Conservation (phyloP, 1,139 yeast species). For the Casaregolazyma lundiana region DNA sequence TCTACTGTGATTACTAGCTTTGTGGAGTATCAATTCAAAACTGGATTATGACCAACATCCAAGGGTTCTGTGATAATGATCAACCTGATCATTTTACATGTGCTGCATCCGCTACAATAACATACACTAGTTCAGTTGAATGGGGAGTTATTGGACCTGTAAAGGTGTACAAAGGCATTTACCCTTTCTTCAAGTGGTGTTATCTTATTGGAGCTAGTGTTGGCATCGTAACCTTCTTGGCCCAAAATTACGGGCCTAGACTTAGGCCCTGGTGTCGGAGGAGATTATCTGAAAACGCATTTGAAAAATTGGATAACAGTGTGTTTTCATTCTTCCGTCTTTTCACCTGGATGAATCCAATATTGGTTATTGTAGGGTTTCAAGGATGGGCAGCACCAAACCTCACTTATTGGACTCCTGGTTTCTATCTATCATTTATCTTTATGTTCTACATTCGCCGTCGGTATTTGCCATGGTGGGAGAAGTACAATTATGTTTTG, state of each 20-base stretch:
- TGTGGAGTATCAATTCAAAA: conserved; percentile 50
- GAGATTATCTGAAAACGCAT: conserved; percentile 7
- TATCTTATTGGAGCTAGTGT: conserved; percentile 50
- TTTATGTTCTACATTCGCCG: conserved; percentile 51
- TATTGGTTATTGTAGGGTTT: conserved; percentile 29
- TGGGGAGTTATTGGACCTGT: conserved; percentile 69
- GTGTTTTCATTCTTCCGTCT: conserved; percentile 39
- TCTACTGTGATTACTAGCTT: conserved; percentile 37
- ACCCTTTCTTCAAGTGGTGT: conserved; percentile 44
- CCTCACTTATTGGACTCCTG: conserved; percentile 47
- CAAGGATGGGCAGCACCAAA: conserved; percentile 45
- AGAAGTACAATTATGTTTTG: conserved; percentile 56
- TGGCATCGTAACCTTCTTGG: conserved; percentile 40
- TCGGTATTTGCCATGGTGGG: conserved; percentile 53
- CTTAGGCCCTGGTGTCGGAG: neutral
- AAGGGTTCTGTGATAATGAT: conserved; percentile 42
- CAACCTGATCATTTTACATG: neutral
- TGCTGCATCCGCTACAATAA: conserved; percentile 27
- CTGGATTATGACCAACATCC: conserved; percentile 45
- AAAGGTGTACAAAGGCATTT: conserved; percentile 44
- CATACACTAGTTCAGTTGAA: conserved; percentile 48
- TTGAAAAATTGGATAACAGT: conserved; percentile 13
- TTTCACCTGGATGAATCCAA: conserved; percentile 16
- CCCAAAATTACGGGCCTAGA: conserved; percentile 18
- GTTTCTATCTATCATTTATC: conserved; percentile 44